Percentiles rank a stretch among this genome's conserved stretches.
Conservation (phyloP, 495 filamentous ascomycete genomes). For the Xylaria acuta region DNA sequence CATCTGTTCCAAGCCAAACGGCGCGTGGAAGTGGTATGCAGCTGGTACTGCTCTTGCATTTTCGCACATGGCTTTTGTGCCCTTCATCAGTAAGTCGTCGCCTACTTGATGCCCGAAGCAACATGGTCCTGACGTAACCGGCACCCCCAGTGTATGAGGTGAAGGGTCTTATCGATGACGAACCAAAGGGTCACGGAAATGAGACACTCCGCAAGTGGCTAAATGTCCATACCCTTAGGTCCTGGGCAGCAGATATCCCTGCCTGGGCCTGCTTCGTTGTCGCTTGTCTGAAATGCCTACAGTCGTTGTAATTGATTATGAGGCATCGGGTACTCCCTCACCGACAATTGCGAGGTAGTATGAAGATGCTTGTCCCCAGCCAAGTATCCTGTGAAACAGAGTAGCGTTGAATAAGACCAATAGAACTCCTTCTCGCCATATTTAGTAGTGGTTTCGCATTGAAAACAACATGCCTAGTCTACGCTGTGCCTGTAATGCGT, state of each 20-base stretch:
- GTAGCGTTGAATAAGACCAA: background rate
- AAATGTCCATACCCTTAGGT: slow-evolving; percentile 33
- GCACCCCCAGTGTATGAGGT: slow-evolving; percentile 28
- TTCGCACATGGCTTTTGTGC: slow-evolving; percentile 37
- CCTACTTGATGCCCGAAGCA: background rate
- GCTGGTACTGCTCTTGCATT: slow-evolving; percentile 33
- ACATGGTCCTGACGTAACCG: background rate
- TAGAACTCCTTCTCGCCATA: background rate
- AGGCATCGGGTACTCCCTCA: background rate
- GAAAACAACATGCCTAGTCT: background rate
- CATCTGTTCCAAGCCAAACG: slow-evolving; percentile 23
- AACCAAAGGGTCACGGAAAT: slow-evolving; percentile 21
- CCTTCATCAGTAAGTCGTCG: slow-evolving; percentile 29
- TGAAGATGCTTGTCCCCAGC: background rate
- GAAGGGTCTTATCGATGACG: slow-evolving; percentile 32
- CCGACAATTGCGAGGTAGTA: background rate
- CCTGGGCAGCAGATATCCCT: slow-evolving; percentile 33
- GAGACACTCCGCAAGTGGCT: slow-evolving; percentile 34
- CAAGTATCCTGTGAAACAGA: background rate
- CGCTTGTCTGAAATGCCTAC: slow-evolving; percentile 34
- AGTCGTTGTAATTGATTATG: slow-evolving; percentile 21
- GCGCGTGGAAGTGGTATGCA: slow-evolving; percentile 37
- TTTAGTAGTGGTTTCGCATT: background rate
- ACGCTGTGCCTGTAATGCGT: background rate
- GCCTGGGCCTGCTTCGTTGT: slow-evolving; percentile 39